Conservation (phyloP, 805 yeast genomes). For the Barnettozyma wickerhamii region DNA sequence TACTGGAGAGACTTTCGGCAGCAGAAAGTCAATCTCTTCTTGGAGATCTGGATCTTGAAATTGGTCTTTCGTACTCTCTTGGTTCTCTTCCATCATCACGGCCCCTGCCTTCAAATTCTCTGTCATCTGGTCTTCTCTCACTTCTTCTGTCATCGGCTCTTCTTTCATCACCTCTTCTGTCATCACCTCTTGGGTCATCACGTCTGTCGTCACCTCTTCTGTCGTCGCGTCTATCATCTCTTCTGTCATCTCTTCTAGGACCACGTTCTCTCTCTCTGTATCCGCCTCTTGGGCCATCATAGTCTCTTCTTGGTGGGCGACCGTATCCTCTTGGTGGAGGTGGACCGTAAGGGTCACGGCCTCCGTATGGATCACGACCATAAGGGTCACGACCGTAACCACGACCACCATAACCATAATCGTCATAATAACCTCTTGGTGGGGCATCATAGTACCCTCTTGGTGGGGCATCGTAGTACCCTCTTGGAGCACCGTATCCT, state of each 20-base stretch:
- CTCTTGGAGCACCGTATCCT: constrained; percentile 10
- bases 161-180: constrained; percentile 9
- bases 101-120: constrained; percentile 5
- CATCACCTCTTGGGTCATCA: constrained; percentile 6
- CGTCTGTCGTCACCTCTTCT: constrained; percentile 16
- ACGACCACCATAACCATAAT: constrained; percentile 8
- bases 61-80: constrained; percentile 17
- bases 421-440: constrained; percentile 13
- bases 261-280: constrained; percentile 15
- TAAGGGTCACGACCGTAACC: constrained; percentile 13
- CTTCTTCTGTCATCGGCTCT: constrained; percentile 18
- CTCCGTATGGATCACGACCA: constrained; percentile 10
- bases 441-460: constrained; percentile 12
- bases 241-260: constrained; percentile 16
- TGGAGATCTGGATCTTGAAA: constrained; percentile 30
- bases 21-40: constrained; percentile 26
- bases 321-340: constrained; percentile 13
- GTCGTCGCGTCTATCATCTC: constrained; percentile 10
- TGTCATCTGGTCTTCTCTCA: constrained; percentile 16
- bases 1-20: too few species aligned
- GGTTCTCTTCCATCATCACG: constrained; percentile 12
- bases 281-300: constrained; percentile 15
- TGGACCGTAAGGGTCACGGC: constrained; percentile 12
- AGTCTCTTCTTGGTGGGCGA: constrained; percentile 10
- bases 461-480: constrained; percentile 11